These are phyloP conservation scores for Solanum phureja DNA, from an alignment of 257 asterid genomes.

Conservation along the genomic window DNA sequence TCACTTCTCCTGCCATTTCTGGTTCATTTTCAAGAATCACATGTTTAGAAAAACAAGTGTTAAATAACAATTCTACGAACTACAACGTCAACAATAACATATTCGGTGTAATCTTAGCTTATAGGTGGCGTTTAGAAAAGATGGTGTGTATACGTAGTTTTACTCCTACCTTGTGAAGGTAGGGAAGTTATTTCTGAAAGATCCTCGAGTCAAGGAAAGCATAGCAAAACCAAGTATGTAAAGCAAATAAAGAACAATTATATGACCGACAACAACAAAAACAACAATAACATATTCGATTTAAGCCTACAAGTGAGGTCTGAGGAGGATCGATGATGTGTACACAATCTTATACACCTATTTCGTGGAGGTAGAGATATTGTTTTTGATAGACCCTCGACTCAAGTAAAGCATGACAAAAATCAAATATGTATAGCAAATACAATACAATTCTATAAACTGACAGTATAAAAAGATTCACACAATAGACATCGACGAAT, in stretches of 20 bases:
- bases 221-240: neutral
- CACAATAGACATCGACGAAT: neutral
- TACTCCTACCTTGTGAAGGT: neutral
- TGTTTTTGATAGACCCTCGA: neutral
- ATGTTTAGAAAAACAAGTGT: neutral
- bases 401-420: neutral
- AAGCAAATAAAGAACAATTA: neutral
- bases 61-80: neutral
- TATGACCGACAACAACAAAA: neutral
- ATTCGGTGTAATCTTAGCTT: neutral
- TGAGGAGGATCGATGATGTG: neutral
- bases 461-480: neutral
- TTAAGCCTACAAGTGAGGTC: neutral
- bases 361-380: neutral
- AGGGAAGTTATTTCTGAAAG: neutral
- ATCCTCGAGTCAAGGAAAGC: neutral
- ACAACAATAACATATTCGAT: neutral
- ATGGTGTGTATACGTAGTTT: neutral
- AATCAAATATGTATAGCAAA: neutral
- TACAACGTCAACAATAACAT: neutral
- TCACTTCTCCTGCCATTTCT: constrained; percentile 30
- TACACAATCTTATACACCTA: neutral
- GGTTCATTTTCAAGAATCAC: neutral
- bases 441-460: neutral
- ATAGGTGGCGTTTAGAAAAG: neutral